Percentiles rank a stretch among this genome's conserved stretches.
Conservation (phyloP, 495 filamentous ascomycete species). For the Aspergillus egyptiacus region DNA sequence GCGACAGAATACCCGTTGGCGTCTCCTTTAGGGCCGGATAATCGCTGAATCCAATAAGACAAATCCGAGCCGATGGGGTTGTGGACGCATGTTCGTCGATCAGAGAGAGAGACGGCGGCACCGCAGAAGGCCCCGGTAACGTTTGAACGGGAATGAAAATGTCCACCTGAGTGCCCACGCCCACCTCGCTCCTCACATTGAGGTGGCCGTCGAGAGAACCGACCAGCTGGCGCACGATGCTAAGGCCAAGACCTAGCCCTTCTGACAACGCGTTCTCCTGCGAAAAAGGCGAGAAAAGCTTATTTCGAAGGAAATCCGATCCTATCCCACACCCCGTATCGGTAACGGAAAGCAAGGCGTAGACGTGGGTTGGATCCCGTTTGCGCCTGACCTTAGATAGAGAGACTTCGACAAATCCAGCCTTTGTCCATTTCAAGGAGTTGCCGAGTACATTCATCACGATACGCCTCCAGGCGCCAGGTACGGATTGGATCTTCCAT, state of each 20-base stretch:
- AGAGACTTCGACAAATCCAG: constrained; percentile 54
- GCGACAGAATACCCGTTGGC: constrained; percentile 17
- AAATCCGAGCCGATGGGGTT: neutral
- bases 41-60: constrained; percentile 18
- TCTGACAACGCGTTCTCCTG: constrained; percentile 61
- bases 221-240: constrained; percentile 61
- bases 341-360: constrained; percentile 45
- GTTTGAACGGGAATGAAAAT: constrained; percentile 45
- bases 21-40: constrained; percentile 19
- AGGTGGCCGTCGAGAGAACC: constrained; percentile 54
- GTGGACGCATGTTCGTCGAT: neutral
- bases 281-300: constrained; percentile 62
- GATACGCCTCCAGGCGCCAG: constrained; percentile 58
- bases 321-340: constrained; percentile 66
- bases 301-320: constrained; percentile 57
- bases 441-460: constrained; percentile 72
- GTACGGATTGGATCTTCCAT: constrained; percentile 52
- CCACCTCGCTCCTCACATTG: constrained; percentile 50
- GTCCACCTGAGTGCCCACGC: constrained; percentile 54
- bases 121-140: neutral
- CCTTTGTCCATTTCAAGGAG: constrained; percentile 59
- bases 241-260: constrained; percentile 65
- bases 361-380: constrained; percentile 10
- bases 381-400: constrained; percentile 33
- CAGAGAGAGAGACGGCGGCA: neutral